Evolutionary conservation across 2,329 filamentous ascomycete genomes (phyloP).

Genomic region (Penicillium vulpinum): DNA sequence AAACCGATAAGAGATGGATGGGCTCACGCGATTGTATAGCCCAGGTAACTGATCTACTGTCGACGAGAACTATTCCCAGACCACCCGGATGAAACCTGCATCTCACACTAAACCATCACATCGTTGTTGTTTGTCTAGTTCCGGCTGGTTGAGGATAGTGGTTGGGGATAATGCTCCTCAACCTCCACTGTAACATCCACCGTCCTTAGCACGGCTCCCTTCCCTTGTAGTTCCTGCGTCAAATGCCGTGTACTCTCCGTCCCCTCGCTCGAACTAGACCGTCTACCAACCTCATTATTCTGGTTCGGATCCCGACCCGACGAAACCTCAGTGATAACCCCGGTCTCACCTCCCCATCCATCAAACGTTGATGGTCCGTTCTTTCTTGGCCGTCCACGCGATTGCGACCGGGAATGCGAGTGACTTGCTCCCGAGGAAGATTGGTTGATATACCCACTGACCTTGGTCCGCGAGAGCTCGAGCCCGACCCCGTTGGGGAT

Average conservation of each 20-base stretch:
- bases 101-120: no score
- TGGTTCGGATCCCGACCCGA: constrained; percentile 1
- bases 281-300: neutral
- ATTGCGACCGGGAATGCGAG: neutral
- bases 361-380: constrained; percentile 5
- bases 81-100: no score
- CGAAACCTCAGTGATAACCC: constrained; percentile 8
- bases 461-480: constrained; percentile 7
- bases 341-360: constrained; percentile 4
- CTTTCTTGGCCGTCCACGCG: neutral
- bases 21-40: no score
- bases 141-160: no score
- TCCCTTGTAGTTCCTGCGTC: constrained; percentile 6
- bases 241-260: constrained; percentile 18
- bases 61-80: no score
- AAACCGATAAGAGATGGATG: no score
- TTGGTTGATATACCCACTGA: constrained; percentile 11
- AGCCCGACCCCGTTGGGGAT: constrained; percentile 18
- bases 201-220: constrained; percentile 17
- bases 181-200: constrained; percentile 23
- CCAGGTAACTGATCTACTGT: no score
- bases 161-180: constrained; percentile 6
- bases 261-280: constrained; percentile 11
- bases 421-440: constrained; percentile 6
- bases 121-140: no score